Conservation (phyloP, 2,329 filamentous ascomycete genomes). For the Hymenoscyphus occultus region DNA sequence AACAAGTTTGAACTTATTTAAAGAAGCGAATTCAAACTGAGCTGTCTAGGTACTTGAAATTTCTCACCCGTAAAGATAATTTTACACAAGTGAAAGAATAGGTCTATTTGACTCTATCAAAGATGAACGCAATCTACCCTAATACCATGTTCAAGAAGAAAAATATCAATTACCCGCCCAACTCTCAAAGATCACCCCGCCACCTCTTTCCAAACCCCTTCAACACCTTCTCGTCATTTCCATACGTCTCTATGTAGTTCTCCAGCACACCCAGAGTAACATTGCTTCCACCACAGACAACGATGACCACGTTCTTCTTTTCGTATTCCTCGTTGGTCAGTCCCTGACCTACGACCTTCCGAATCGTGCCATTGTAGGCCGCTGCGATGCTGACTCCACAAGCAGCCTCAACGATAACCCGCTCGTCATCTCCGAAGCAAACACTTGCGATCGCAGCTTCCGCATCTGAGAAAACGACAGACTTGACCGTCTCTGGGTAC, state of each 20-base stretch:
- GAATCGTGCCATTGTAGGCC: constrained; percentile 62
- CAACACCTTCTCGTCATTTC: constrained; percentile 14
- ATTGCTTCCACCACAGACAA: constrained; percentile 78
- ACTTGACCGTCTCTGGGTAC: constrained; percentile 18
- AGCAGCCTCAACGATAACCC: constrained; percentile 76
- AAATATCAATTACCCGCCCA: background rate
- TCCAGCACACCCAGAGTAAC: constrained; percentile 60
- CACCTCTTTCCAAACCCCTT: constrained; percentile 11
- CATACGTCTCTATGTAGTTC: constrained; percentile 44
- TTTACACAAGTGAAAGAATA: background rate
- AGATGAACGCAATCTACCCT: background rate
- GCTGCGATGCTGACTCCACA: constrained; percentile 78
- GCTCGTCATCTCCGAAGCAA: constrained; percentile 76
- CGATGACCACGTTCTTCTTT: constrained; percentile 71
- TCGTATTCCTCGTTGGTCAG: constrained; percentile 56
- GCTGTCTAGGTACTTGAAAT: no score
- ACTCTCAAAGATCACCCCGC: background rate
- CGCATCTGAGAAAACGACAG: constrained; percentile 57
- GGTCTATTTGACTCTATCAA: background rate
- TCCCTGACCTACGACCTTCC: constrained; percentile 54
- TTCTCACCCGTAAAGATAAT: no score
- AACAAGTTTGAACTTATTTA: no score
- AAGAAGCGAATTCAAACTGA: no score
- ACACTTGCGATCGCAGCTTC: constrained; percentile 78
- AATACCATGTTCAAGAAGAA: background rate